These are phyloP conservation scores for Suillus tomentosus DNA, from an alignment of 768 basidiomycete species.

Conservation along the genomic window DNA sequence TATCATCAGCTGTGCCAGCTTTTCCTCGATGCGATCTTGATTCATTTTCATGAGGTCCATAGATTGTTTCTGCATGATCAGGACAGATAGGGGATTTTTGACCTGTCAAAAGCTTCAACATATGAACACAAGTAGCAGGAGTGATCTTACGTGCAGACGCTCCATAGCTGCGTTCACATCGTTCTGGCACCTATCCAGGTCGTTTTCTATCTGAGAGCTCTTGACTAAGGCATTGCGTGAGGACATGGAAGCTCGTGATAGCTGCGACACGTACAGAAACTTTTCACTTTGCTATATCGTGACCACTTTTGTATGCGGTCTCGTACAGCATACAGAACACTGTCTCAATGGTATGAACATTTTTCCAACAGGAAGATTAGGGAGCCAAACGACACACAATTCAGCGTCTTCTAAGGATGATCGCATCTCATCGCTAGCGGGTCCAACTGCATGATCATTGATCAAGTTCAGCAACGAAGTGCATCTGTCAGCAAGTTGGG, in stretches of 20 bases:
- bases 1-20: slow-evolving; percentile 43
- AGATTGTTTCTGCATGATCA: slow-evolving; percentile 33
- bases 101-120: slow-evolving; percentile 21
- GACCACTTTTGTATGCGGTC: slow-evolving; percentile 43
- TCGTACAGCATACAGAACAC: slow-evolving; percentile 44
- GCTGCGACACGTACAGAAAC: slow-evolving; percentile 38
- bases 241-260: neutral
- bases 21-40: slow-evolving; percentile 37
- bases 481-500: slow-evolving; percentile 46
- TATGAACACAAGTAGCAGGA: neutral
- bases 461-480: slow-evolving; percentile 40
- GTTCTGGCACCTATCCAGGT: slow-evolving; percentile 43
- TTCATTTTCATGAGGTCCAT: slow-evolving; percentile 30
- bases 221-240: slow-evolving; percentile 37
- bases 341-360: slow-evolving; percentile 19
- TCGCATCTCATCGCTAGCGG: slow-evolving; percentile 44
- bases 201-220: slow-evolving; percentile 46
- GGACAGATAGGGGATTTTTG: slow-evolving; percentile 21
- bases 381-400: slow-evolving; percentile 36
- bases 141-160: slow-evolving; percentile 42
- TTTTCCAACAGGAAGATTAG: slow-evolving; percentile 1
- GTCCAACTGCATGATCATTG: slow-evolving; percentile 39
- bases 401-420: slow-evolving; percentile 45
- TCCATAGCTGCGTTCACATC: slow-evolving; percentile 46
- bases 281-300: slow-evolving; percentile 37